Evolutionary conservation across 495 filamentous ascomycete genomes (phyloP), one percentile per base, ranked within the genome.

Genomic region (Penicillium paradoxum): DNA sequence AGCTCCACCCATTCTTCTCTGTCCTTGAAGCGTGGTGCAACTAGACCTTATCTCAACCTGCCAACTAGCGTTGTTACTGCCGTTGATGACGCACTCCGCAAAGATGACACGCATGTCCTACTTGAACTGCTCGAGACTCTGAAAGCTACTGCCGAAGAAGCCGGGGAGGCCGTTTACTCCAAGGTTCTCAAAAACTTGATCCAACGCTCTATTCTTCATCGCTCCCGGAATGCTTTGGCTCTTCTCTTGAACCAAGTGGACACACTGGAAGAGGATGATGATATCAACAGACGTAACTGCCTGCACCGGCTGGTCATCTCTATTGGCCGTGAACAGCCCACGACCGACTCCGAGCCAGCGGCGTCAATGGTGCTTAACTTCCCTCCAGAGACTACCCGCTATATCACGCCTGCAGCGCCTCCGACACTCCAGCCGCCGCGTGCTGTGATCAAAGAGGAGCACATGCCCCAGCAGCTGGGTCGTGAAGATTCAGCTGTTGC

Each of bases 201-300:
- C 2, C 92, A 97, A 63, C 82, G 91, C 14, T 79, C 87, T 1
- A 91, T 97, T 45, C 83, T 87, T 5, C 83, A 82, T 54, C 81
- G 81, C 44, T 79, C 90, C 2, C 83, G 77, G 54, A 60, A 67
- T 14, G 91, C 83, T 56, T 85, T 96, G 51, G 70, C 77, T n/a
- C 74, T 76, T 36, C 78, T 97, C 1, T 67, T 98, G 6, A 72
- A 72, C 5, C 73, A 81, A 15, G 79, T 91, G 29, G 78, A 81
- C 6, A 81, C 79, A 3, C 75, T 97, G 2, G 83, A 95, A 42
- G 90, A 96, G 59, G 82, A 88, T 2, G 86, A 92, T 60, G 93
- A 97, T 68, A 88, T 97, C 56, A 95, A 97, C 67, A 84, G 85
- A 58, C 88, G 92, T 9, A 98, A 96, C 62, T 91, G 90, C 60